phyloP scores from a whole-genome alignment of 2,329 filamentous ascomycete genomes.

The Neoascochyta sp. region DNA sequence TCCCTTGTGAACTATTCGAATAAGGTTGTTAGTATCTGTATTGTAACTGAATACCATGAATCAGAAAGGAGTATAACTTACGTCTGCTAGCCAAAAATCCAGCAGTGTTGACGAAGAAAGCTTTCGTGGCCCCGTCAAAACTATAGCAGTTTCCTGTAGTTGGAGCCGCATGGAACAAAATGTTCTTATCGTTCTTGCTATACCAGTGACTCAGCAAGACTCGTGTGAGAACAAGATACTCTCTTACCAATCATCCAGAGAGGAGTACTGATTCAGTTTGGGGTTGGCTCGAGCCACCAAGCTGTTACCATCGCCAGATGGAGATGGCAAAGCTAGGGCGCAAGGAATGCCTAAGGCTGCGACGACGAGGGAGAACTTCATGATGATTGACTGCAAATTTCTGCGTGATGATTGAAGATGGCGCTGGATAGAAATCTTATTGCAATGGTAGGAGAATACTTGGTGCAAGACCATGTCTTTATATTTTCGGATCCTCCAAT shows the following conservation, averaged over 20 bases:
- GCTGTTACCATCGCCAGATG: neutral
- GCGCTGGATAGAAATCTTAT: neutral
- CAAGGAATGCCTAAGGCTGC: neutral
- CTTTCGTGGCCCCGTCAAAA: neutral
- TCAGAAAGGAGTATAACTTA: too few relatives aligned
- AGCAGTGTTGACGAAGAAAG: conserved; percentile 1
- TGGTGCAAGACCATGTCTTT: neutral
- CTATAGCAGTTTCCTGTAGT: neutral
- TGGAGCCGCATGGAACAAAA: neutral
- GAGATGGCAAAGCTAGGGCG: neutral
- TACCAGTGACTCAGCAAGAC: neutral
- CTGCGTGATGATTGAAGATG: neutral
- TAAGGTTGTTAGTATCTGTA: too few relatives aligned
- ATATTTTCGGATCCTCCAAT: neutral
- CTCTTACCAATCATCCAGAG: neutral
- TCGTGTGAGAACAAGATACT: neutral
- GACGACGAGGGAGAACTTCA: neutral
- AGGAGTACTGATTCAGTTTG: neutral
- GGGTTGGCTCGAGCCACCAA: neutral
- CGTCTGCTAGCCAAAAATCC: too few relatives aligned
- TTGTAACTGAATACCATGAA: too few relatives aligned
- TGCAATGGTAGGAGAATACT: too few relatives aligned
- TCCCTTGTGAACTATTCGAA: too few relatives aligned
- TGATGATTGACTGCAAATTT: neutral
- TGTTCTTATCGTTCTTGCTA: neutral